Percentiles rank a stretch among this genome's conserved stretches.
phyloP scores from a whole-genome alignment of 202 grass and related monocot species.

The Musa balbisiana region DNA sequence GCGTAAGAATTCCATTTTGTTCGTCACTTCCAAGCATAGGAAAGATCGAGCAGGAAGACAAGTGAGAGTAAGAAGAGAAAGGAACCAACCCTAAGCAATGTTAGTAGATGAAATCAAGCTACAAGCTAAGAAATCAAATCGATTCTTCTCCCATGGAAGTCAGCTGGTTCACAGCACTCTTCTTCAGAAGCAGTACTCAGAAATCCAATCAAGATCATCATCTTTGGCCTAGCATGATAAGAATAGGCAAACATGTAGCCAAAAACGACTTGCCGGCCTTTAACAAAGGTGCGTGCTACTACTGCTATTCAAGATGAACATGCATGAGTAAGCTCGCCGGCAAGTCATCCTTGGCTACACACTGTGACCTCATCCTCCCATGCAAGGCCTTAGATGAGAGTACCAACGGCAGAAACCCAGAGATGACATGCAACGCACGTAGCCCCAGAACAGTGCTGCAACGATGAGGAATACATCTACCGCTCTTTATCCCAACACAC shows the following conservation, averaged over 20 bases:
- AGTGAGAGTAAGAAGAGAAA: too few relatives aligned
- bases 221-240: constrained; percentile 63
- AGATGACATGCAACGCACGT: background rate
- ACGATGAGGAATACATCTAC: background rate
- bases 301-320: background rate
- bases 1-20: too few relatives aligned
- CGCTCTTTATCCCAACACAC: background rate
- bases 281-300: too few relatives aligned
- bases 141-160: too few relatives aligned
- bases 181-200: too few relatives aligned
- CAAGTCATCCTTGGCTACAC: constrained; percentile 97
- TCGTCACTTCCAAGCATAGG: too few relatives aligned
- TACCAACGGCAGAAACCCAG: background rate
- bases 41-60: too few relatives aligned
- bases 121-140: too few relatives aligned
- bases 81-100: too few relatives aligned
- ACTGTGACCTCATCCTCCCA: constrained; percentile 49
- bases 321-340: constrained; percentile 22
- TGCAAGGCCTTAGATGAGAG: constrained; percentile 52
- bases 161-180: too few relatives aligned
- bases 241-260: constrained; percentile 61
- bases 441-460: background rate
- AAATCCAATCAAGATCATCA: background rate
- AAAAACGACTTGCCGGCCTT: constrained; percentile 38
- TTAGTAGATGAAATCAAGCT: too few relatives aligned